Percentiles rank a stretch among this genome's conserved stretches.
These are phyloP conservation scores for Fusarium sulawesiense DNA, from an alignment of 2,329 filamentous ascomycete genomes.

Conservation along the genomic window DNA sequence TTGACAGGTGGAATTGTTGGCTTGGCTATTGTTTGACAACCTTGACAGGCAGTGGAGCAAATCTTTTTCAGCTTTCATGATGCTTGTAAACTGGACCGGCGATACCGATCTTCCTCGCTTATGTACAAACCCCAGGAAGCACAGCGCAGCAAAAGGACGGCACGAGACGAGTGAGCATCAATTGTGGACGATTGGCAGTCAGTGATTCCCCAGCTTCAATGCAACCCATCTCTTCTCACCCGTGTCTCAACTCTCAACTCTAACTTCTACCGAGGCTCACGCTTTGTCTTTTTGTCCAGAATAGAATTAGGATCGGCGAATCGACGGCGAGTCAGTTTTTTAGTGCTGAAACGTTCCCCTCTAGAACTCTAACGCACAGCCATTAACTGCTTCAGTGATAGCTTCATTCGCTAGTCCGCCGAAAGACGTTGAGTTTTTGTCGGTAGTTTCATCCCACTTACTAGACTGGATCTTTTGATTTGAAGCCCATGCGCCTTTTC, in stretches of 20 bases:
- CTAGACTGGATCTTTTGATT: not conserved
- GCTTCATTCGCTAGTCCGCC: not conserved
- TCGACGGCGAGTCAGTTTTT: slow-evolving; percentile 18
- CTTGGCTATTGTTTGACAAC: not conserved
- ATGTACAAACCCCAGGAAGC: not conserved
- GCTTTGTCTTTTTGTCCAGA: not conserved
- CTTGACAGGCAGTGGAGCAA: not conserved
- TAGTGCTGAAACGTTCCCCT: not conserved
- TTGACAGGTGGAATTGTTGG: not conserved
- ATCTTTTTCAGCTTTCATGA: not conserved
- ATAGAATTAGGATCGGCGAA: slow-evolving; percentile 1
- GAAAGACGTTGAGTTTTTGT: not conserved
- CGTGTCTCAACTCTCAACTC: not conserved
- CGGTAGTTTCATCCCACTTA: not conserved
- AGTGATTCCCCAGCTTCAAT: not conserved
- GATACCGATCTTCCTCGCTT: slow-evolving; percentile 9
- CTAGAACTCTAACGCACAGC: not conserved
- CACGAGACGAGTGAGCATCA: slow-evolving; percentile 1
- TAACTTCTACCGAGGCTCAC: not conserved
- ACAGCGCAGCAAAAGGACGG: not conserved
- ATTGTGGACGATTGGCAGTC: slow-evolving; percentile 4
- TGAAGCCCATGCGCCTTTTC: not conserved
- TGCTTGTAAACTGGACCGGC: slow-evolving; percentile 25
- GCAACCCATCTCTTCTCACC: not conserved
- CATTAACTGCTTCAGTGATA: slow-evolving; percentile 1